Evolutionary conservation across 2,329 filamentous ascomycete species (phyloP), one percentile per base, ranked within the genome.

Genomic region (Moelleriella libera): DNA sequence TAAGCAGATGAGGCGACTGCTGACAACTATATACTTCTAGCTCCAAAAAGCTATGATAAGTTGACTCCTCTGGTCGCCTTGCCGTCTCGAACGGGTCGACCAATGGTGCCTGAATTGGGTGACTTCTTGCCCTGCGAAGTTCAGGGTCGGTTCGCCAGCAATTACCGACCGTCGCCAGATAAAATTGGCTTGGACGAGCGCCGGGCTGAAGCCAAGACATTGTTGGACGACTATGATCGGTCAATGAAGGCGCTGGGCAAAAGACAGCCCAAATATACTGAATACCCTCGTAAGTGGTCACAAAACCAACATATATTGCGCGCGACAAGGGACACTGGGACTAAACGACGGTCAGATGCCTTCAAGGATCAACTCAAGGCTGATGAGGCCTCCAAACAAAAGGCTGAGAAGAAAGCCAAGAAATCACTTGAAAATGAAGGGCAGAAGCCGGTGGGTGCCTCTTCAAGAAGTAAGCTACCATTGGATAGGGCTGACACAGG

Each of bases 291-390:
- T 63, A 55, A 49, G 61, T 58, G 21, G 21, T 21, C 21, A 21
- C 21, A 21, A 21, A 21, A 21, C 21, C 21, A 21, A 21, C 21
- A 21, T 21, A 21, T 21, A 21, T 21, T 21, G 21, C 21, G 2
- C 3, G 21, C 9, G 7, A 43, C 9, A 30, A 10, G 11, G 28
- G 5, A 21, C 12, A 41, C 12, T 5, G 41, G 29, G 43, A n/a
- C 31, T 30, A 9, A 45, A 39, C 8, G 12, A 12, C 8, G 8
- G 12, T 12, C 41, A 63, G 60, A 69, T 55, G 63, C 66, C 10
- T 68, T 70, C 49, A 69, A 70, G 48, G 68, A 71, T 49, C 68
- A 70, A 51, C 60, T 71, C 10, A 69, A 69, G 47, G 64, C 68
- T 5, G 68, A 71, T 39, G 68, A 71, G 48, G 66, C 67, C 5